Evolutionary conservation across 805 yeast genomes (phyloP), one percentile per base, ranked within the genome.

Genomic region (Metschnikowia henanensis): DNA sequence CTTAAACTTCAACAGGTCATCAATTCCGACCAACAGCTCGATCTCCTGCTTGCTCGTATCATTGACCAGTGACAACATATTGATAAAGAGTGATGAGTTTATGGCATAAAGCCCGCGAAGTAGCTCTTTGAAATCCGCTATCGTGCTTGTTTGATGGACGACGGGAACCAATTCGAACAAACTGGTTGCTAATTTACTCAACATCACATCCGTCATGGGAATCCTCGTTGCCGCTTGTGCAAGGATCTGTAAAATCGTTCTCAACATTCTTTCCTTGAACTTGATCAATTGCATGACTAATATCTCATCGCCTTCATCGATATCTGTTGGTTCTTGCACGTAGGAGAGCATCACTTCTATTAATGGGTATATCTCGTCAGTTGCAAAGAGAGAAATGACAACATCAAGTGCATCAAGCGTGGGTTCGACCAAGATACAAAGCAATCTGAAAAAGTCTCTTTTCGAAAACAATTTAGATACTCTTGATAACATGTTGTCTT

Each of bases 211-310:
- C 30, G 61, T 58, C 4, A 71, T 64, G 0, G 75, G 71, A 21
- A 67, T 56, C 40, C 55, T 56, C 10, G 62, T 57, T 21, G 61
- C 51, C 1, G 64, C 59, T n/a, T 47, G 39, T 13, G 45, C 36
- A 41, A 70, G 57, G 18, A 68, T 58, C 13, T 51, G 55, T 33
- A 67, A 56, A 6, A 69, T 46, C 56, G 53, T 58, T 12, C 46
- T 40, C 17, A 64, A 52, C 13, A 72, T 60, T 1, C 46, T 56
- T 9, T 60, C 51, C 42, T 69, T 69, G 45, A 49, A 60, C 32
- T 63, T 61, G 19, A 68, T 65, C 8, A 69, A 53, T 48, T 70
- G 77, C 61, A 64, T 65, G 4, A 67, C 57, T 45, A 68, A 56
- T n/a, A 51, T 53, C 16, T 57, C 61, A 17, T 62, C 62, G 28